These are phyloP conservation scores for Candida multigemmis DNA, from an alignment of 805 yeast genomes.

Conservation along the genomic window DNA sequence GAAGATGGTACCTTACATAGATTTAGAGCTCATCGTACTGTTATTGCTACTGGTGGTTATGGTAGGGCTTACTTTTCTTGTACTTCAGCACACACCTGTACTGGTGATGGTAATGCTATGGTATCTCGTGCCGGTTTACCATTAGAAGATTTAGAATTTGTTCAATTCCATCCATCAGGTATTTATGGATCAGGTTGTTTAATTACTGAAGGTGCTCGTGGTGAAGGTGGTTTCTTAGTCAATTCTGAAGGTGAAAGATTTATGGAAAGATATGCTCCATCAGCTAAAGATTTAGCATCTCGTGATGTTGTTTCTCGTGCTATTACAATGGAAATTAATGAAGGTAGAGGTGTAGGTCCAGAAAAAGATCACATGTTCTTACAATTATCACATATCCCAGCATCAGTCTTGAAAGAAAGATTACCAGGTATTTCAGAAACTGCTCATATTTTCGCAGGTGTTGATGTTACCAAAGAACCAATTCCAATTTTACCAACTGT, in stretches of 20 bases:
- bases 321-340: conserved; percentile 96
- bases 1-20: conserved; percentile 98
- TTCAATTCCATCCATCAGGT: conserved; percentile 99
- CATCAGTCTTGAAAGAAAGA: conserved; percentile 86
- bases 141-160: conserved; percentile 92
- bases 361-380: conserved; percentile 89
- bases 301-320: conserved; percentile 98
- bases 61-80: conserved; percentile 98
- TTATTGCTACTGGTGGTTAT: conserved; percentile 97
- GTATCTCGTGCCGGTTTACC: conserved; percentile 98
- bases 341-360: conserved; percentile 98
- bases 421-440: conserved; percentile 99
- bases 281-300: conserved; percentile 96
- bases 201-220: conserved; percentile 99
- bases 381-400: conserved; percentile 91
- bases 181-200: conserved; percentile 98
- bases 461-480: conserved; percentile 98
- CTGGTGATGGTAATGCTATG: conserved; percentile 99
- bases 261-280: conserved; percentile 99
- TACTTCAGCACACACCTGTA: conserved; percentile 98
- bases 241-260: conserved; percentile 98
- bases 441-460: conserved; percentile 97
- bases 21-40: conserved; percentile 93
- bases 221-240: conserved; percentile 97
- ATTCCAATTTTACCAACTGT: conserved; percentile 98